A percentile compares a stretch with the other conserved stretches of the same genome.
phyloP scores from a whole-genome alignment of 495 filamentous ascomycete species.

The Cryomyces minteri region DNA sequence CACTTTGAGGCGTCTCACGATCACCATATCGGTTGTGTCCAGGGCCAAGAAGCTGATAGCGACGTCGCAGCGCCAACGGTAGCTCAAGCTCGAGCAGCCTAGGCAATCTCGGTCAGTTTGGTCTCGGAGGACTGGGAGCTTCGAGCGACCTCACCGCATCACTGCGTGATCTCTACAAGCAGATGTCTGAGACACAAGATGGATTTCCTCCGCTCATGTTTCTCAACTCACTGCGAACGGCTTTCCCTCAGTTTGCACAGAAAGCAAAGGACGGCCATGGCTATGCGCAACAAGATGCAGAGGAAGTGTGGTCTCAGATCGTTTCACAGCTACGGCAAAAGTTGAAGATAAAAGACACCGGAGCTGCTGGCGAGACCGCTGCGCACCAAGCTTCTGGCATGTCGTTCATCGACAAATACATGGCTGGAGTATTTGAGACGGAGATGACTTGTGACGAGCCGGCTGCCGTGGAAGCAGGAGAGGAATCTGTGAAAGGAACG shows the following conservation, averaged over 20 bases:
- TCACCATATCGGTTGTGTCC: neutral
- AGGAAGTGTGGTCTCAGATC: conserved; percentile 97
- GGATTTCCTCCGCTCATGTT: conserved; percentile 77
- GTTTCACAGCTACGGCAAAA: conserved; percentile 68
- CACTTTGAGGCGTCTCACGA: neutral
- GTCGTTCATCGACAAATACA: conserved; percentile 80
- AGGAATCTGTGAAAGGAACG: conserved; percentile 42
- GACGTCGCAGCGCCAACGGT: neutral
- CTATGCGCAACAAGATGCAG: conserved; percentile 91
- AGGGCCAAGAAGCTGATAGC: neutral
- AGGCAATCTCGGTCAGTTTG: conserved; percentile 36
- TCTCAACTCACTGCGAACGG: conserved; percentile 56
- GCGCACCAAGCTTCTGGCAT: conserved; percentile 23
- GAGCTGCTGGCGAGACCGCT: conserved; percentile 20
- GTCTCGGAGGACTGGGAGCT: conserved; percentile 37
- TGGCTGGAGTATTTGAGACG: conserved; percentile 63
- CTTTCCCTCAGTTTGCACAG: conserved; percentile 92
- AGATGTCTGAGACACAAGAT: conserved; percentile 83
- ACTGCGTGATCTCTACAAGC: conserved; percentile 74
- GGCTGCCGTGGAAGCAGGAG: conserved; percentile 54
- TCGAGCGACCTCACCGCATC: conserved; percentile 61
- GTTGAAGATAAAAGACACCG: conserved; percentile 40
- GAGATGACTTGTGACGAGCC: conserved; percentile 69
- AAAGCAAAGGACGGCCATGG: conserved; percentile 59
- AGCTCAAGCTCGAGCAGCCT: conserved; percentile 21